Evolutionary conservation across 139 green algal species (phyloP).

Genomic region (Chlorella vulgaris): DNA sequence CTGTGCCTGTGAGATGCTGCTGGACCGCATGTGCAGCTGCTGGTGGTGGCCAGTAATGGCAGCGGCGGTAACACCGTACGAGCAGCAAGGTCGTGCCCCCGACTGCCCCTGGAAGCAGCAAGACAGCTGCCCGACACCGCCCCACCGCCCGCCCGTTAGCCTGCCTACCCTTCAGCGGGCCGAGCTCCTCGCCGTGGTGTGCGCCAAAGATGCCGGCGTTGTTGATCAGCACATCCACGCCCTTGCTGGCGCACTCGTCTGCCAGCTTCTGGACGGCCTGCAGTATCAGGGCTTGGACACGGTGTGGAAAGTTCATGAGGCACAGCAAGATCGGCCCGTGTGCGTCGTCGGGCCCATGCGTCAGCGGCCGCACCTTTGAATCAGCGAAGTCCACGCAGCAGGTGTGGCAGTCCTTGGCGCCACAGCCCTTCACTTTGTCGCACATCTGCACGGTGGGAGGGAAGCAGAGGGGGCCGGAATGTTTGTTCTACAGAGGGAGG

Average conservation of each 20-base stretch:
- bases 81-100: too few species aligned
- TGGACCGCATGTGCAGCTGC: not conserved
- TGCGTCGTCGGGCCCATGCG: too few species aligned
- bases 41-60: too few species aligned
- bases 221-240: conserved; percentile 75
- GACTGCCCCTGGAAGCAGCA: too few species aligned
- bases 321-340: too few species aligned
- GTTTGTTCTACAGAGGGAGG: too few species aligned
- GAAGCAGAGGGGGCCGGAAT: not conserved
- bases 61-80: too few species aligned
- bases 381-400: conserved; percentile 64
- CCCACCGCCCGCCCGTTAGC: too few species aligned
- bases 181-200: conserved; percentile 9
- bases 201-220: conserved; percentile 37
- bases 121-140: too few species aligned
- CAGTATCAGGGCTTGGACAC: too few species aligned
- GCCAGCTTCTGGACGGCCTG: conserved; percentile 25
- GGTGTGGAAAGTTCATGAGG: not conserved
- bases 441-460: not conserved
- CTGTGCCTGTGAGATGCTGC: too few species aligned
- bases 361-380: conserved; percentile 1
- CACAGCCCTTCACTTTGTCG: conserved; percentile 23
- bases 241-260: conserved; percentile 49
- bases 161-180: conserved; percentile 21
- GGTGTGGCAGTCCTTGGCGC: conserved; percentile 40